Evolutionary conservation across 768 basidiomycete genomes (phyloP).

Genomic region (Boletus tylopilopsis): DNA sequence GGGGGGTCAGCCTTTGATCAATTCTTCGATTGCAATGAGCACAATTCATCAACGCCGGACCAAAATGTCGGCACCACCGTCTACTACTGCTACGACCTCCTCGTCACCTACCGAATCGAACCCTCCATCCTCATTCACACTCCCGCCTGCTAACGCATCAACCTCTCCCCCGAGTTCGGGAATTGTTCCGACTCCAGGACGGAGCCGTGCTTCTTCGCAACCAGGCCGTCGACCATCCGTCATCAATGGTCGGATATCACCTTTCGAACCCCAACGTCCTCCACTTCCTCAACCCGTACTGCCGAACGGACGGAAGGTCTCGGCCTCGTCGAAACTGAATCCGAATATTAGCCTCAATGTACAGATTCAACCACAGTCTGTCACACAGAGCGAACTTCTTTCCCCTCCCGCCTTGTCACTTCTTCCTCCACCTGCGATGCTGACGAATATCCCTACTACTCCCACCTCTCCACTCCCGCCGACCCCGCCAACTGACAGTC

Average conservation of each 20-base stretch:
- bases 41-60: slow-evolving; percentile 66
- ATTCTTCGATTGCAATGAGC: slow-evolving; percentile 54
- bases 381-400: slow-evolving; percentile 49
- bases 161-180: slow-evolving; percentile 41
- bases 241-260: slow-evolving; percentile 49
- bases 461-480: slow-evolving; percentile 79
- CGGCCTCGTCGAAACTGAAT: slow-evolving; percentile 57
- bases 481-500: slow-evolving; percentile 62
- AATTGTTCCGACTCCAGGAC: slow-evolving; percentile 36
- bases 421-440: slow-evolving; percentile 43
- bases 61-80: slow-evolving; percentile 61
- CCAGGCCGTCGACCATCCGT: slow-evolving; percentile 69
- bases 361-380: slow-evolving; percentile 46
- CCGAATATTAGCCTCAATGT: slow-evolving; percentile 41
- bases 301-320: slow-evolving; percentile 53
- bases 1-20: slow-evolving; percentile 46
- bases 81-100: slow-evolving; percentile 21
- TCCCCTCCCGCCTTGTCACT: slow-evolving; percentile 38
- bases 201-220: slow-evolving; percentile 72
- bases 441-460: slow-evolving; percentile 61
- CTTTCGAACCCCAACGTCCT: slow-evolving; percentile 46
- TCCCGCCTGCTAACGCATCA: slow-evolving; percentile 26
- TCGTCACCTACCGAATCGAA: slow-evolving; percentile 39
- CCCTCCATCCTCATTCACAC: slow-evolving; percentile 34
- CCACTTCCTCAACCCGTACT: slow-evolving; percentile 46